Conservation (phyloP, 1,284 basidiomycete genomes). For the Ustilago cynodontis region DNA sequence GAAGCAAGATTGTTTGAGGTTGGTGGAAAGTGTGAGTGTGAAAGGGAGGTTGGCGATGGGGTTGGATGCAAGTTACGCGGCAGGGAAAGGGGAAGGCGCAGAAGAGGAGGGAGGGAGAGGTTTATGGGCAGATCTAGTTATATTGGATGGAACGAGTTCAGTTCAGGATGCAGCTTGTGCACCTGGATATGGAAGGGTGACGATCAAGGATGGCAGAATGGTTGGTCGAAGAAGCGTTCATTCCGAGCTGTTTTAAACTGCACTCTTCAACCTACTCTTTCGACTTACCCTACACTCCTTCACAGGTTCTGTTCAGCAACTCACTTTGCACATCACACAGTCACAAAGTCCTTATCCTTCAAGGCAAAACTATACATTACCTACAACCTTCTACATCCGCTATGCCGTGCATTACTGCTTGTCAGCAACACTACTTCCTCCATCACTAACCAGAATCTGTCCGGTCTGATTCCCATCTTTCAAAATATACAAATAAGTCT, state of each 20-base stretch:
- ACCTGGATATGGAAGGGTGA: slow-evolving; percentile 18
- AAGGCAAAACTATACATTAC: too few species aligned
- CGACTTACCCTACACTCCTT: not conserved
- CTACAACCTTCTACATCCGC: too few species aligned
- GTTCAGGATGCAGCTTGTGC: slow-evolving; percentile 25
- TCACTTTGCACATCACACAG: too few species aligned
- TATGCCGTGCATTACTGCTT: too few species aligned
- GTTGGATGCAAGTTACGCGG: not conserved
- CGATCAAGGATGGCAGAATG: slow-evolving; percentile 19
- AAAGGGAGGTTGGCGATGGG: slow-evolving; percentile 15
- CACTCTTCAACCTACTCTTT: not conserved
- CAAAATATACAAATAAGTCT: slow-evolving; percentile 46
- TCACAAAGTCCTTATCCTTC: too few species aligned
- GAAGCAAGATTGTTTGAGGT: slow-evolving; percentile 15
- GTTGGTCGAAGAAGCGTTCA: slow-evolving; percentile 15
- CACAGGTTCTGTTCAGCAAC: too few species aligned
- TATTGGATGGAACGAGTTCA: slow-evolving; percentile 12
- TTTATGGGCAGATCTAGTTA: slow-evolving; percentile 16
- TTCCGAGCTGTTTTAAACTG: slow-evolving; percentile 2
- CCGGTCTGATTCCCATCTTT: slow-evolving; percentile 53
- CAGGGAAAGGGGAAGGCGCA: not conserved
- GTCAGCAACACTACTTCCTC: slow-evolving; percentile 29
- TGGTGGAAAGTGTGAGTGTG: slow-evolving; percentile 18
- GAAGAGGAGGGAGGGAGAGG: too few species aligned
- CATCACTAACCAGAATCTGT: slow-evolving; percentile 26